Evolutionary conservation across 148 eudicot genomes (phyloP).

Genomic region (Cornus controversa): DNA sequence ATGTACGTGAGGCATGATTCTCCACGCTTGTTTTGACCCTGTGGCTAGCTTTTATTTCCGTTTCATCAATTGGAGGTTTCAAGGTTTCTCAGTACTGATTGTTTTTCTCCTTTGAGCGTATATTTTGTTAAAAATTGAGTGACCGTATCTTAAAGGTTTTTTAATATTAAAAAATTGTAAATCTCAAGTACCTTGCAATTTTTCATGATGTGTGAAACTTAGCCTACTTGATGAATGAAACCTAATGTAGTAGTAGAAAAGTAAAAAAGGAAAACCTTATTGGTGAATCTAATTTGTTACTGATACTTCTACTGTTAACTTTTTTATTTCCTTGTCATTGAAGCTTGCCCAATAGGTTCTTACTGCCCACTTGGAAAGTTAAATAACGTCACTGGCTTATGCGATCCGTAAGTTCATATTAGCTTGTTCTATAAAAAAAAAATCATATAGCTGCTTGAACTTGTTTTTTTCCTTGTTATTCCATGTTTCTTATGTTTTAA

Average conservation of each 20-base stretch:
- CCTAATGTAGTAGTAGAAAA: no score
- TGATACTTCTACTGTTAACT: background rate
- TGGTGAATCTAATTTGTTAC: conserved; percentile 10
- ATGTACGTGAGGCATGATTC: no score
- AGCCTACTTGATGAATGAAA: no score
- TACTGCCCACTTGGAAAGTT: conserved; percentile 79
- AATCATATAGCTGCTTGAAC: no score
- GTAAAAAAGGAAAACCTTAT: background rate
- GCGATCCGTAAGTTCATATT: conserved; percentile 83
- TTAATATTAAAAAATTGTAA: background rate
- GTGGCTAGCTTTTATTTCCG: background rate
- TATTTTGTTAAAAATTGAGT: background rate
- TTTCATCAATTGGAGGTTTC: background rate
- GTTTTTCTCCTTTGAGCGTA: background rate
- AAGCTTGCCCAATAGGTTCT: conserved; percentile 94
- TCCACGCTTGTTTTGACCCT: background rate
- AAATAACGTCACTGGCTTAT: conserved; percentile 67
- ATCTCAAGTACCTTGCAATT: background rate
- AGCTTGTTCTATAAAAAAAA: no score
- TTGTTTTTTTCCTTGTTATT: conserved; percentile 6
- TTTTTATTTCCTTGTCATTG: conserved; percentile 21
- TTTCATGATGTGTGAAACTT: background rate
- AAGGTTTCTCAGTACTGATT: background rate
- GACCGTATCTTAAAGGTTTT: no score
- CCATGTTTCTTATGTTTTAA: conserved; percentile 8